Conservation (phyloP, 2,329 filamentous ascomycete species). For the Sporothrix schenckii region DNA sequence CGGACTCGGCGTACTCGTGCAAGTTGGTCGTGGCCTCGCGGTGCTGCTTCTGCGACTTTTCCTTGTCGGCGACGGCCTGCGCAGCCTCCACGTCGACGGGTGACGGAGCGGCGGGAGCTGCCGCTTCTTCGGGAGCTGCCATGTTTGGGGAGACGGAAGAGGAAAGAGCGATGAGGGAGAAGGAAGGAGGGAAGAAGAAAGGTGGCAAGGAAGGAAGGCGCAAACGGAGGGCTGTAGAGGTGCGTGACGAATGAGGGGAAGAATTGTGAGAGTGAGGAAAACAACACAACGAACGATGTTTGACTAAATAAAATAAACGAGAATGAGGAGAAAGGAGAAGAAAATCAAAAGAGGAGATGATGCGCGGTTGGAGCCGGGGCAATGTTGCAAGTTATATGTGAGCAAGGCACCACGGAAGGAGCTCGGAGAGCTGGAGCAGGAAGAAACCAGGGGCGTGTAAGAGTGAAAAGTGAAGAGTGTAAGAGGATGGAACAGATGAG, state of each 20-base stretch:
- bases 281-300: background rate
- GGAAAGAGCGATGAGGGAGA: background rate
- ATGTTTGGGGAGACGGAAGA: background rate
- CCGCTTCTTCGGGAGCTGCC: background rate
- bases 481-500: background rate
- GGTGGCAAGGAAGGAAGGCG: background rate
- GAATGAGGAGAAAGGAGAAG: background rate
- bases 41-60: conserved; percentile 1
- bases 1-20: conserved; percentile 44
- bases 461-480: background rate
- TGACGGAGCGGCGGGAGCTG: background rate
- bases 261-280: background rate
- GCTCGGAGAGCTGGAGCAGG: background rate
- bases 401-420: background rate
- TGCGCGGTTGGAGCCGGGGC: background rate
- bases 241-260: too few relatives aligned
- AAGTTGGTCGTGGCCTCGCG: conserved; percentile 31
- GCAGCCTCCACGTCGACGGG: conserved; percentile 18
- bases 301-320: background rate
- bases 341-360: background rate
- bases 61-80: conserved; percentile 15
- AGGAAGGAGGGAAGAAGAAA: too few relatives aligned
- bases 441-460: conserved; percentile 12
- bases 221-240: background rate
- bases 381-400: conserved; percentile 22